Percentiles rank a stretch among this genome's conserved stretches.
Conservation (phyloP, 2,329 filamentous ascomycete genomes). For the Calonectria henricotiae region DNA sequence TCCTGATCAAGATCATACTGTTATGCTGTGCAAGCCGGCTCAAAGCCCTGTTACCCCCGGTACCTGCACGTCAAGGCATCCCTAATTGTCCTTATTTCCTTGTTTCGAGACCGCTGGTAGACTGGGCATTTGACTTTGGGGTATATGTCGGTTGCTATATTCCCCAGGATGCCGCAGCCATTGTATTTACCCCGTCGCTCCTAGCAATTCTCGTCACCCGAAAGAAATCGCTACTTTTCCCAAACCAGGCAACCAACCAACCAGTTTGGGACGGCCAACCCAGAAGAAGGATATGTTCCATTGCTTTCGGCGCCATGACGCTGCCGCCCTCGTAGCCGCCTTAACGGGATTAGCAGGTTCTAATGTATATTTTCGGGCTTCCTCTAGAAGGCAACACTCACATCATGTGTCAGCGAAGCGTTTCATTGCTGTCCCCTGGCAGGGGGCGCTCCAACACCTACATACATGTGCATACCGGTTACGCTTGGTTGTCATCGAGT, state of each 20-base stretch:
- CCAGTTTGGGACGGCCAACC: background rate
- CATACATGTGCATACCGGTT: slow-evolving; percentile 3
- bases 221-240: slow-evolving; percentile 1
- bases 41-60: background rate
- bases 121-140: slow-evolving; percentile 35
- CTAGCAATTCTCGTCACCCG: slow-evolving; percentile 17
- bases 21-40: slow-evolving; percentile 24
- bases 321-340: background rate
- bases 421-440: slow-evolving; percentile 49
- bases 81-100: slow-evolving; percentile 27
- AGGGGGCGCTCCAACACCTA: slow-evolving; percentile 28
- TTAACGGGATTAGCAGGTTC: background rate
- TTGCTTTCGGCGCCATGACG: too few relatives aligned
- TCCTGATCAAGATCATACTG: slow-evolving; percentile 6
- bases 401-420: slow-evolving; percentile 33
- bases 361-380: slow-evolving; percentile 34
- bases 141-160: slow-evolving; percentile 48
- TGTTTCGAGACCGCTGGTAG: background rate
- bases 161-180: slow-evolving; percentile 41
- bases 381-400: slow-evolving; percentile 15
- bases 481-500: slow-evolving; percentile 26
- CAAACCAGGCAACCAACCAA: slow-evolving; percentile 7
- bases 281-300: background rate
- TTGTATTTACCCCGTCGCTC: slow-evolving; percentile 42
- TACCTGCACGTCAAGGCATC: slow-evolving; percentile 3